Evolutionary conservation across 2,329 filamentous ascomycete species (phyloP).

Genomic region (Aureobasidium namibiae): DNA sequence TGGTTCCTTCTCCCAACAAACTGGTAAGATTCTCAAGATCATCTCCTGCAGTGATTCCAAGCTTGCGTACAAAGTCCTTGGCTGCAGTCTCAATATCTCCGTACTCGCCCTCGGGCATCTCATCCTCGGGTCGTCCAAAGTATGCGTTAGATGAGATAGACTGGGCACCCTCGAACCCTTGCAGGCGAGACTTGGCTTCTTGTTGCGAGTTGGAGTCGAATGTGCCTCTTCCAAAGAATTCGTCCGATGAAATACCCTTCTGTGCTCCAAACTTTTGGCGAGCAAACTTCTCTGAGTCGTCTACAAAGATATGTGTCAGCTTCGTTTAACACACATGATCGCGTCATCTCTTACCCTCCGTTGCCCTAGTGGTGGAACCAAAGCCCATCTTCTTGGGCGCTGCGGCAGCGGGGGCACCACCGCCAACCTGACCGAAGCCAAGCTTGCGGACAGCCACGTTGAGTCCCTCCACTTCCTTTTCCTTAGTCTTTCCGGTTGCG

Average conservation of each 20-base stretch:
- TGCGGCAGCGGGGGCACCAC: constrained; percentile 44
- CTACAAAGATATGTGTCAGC: constrained; percentile 23
- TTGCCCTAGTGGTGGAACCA: constrained; percentile 58
- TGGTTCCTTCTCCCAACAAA: constrained; percentile 77
- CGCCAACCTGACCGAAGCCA: constrained; percentile 79
- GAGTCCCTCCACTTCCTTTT: constrained; percentile 71
- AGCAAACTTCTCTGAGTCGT: constrained; percentile 74
- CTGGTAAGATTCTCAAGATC: constrained; percentile 85
- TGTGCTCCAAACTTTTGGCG: constrained; percentile 82
- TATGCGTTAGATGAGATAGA: constrained; percentile 95
- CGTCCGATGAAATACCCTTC: constrained; percentile 95
- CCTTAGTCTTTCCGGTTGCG: constrained; percentile 43
- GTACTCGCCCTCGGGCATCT: constrained; percentile 60
- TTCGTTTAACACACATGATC: not conserved
- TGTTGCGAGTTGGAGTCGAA: constrained; percentile 73
- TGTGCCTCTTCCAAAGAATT: constrained; percentile 88
- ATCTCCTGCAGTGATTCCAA: constrained; percentile 91
- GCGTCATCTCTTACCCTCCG: constrained; percentile 48
- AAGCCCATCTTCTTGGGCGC: constrained; percentile 70
- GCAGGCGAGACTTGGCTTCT: constrained; percentile 79
- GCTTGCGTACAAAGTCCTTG: constrained; percentile 91
- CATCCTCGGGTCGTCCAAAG: constrained; percentile 78
- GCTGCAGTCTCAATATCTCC: constrained; percentile 88
- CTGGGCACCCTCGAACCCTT: constrained; percentile 86
- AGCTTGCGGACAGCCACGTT: constrained; percentile 82